Evolutionary conservation across 2,329 filamentous ascomycete genomes (phyloP).

Genomic region (Verticillium klebahnii): DNA sequence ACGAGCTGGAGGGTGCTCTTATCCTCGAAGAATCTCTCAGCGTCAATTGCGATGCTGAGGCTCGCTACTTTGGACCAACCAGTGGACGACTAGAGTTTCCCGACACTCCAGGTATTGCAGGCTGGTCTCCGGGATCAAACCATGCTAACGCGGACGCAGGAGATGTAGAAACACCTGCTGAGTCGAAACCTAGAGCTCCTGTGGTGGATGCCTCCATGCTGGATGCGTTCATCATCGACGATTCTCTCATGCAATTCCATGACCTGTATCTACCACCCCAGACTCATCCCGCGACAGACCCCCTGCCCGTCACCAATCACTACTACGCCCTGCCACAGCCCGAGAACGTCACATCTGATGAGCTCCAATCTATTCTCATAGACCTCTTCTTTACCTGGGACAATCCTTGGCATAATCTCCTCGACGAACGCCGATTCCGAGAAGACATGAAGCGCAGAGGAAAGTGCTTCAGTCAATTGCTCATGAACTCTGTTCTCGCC

Average conservation of each 20-base stretch:
- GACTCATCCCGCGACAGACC: neutral
- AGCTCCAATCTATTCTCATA: constrained; percentile 23
- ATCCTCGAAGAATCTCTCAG: constrained; percentile 18
- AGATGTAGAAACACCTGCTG: neutral
- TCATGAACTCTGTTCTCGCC: constrained; percentile 28
- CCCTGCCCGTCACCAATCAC: neutral
- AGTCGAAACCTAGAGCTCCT: neutral
- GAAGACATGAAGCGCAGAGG: constrained; percentile 19
- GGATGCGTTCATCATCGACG: constrained; percentile 7
- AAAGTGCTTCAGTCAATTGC: constrained; percentile 23
- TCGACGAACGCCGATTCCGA: constrained; percentile 29
- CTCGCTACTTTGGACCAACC: constrained; percentile 28
- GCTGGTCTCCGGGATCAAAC: neutral
- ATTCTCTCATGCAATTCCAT: constrained; percentile 5
- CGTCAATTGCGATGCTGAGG: constrained; percentile 27
- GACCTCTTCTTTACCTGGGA: constrained; percentile 31
- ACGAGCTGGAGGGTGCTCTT: constrained; percentile 18
- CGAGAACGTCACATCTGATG: constrained; percentile 5
- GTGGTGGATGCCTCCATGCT: constrained; percentile 5
- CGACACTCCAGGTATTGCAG: constrained; percentile 4
- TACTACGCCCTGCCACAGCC: neutral
- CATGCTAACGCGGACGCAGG: neutral
- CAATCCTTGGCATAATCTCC: constrained; percentile 28
- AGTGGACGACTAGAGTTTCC: constrained; percentile 28
- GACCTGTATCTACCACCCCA: neutral